These are phyloP conservation scores for Phlebiopsis gigantea DNA, from an alignment of 768 basidiomycete species.

Conservation along the genomic window DNA sequence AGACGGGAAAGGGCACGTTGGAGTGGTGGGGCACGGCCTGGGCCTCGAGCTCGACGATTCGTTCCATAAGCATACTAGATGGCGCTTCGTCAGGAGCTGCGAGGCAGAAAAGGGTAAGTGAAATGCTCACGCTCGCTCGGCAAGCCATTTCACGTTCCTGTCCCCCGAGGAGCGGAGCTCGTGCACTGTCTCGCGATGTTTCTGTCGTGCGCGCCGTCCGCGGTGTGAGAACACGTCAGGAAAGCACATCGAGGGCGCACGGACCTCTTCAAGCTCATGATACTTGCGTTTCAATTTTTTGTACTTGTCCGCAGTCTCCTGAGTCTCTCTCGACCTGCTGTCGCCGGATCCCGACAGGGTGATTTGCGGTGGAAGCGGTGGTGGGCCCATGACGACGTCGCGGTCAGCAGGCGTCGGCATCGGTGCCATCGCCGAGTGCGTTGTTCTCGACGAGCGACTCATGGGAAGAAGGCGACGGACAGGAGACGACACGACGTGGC, in stretches of 20 bases:
- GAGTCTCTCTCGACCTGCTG: constrained; percentile 28
- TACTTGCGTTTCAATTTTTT: constrained; percentile 59
- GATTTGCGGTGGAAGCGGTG: constrained; percentile 34
- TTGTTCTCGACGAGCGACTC: constrained; percentile 12
- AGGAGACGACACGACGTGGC: neutral
- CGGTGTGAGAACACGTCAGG: neutral
- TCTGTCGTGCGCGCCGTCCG: constrained; percentile 35
- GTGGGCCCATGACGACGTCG: constrained; percentile 49
- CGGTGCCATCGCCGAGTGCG: neutral
- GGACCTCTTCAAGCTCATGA: constrained; percentile 66
- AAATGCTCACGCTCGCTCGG: constrained; percentile 55
- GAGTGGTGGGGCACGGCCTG: constrained; percentile 26
- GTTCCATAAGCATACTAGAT: constrained; percentile 49
- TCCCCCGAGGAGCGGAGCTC: constrained; percentile 59
- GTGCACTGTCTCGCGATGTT: constrained; percentile 52
- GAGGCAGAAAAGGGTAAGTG: constrained; percentile 1
- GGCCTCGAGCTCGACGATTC: constrained; percentile 54
- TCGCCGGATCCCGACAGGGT: constrained; percentile 24
- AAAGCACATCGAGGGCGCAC: constrained; percentile 9
- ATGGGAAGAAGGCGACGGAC: neutral
- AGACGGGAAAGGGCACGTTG: constrained; percentile 21
- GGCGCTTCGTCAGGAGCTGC: neutral
- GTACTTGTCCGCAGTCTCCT: constrained; percentile 58
- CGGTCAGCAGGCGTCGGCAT: constrained; percentile 41
- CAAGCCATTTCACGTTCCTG: constrained; percentile 54